Evolutionary conservation across 2,329 filamentous ascomycete species (phyloP).

Genomic region (Alternaria hordeiaustralica): DNA sequence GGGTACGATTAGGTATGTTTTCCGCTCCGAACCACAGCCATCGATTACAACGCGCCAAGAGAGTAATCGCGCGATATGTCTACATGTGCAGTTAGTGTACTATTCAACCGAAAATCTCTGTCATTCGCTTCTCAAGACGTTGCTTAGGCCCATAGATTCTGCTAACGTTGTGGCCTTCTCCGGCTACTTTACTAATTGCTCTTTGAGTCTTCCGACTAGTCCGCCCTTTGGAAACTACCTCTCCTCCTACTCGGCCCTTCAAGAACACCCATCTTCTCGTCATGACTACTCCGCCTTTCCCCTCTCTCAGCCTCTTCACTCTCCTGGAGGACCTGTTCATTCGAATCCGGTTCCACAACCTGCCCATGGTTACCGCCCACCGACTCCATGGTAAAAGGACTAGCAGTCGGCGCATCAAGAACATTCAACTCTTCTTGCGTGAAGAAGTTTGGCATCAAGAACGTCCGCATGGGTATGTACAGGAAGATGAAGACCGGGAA

Average conservation of each 20-base stretch:
- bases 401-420: slow-evolving; percentile 62
- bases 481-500: slow-evolving; percentile 65
- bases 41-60: background rate
- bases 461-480: slow-evolving; percentile 62
- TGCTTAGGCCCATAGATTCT: background rate
- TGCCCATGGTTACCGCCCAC: slow-evolving; percentile 57
- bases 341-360: slow-evolving; percentile 5
- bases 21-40: background rate
- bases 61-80: background rate
- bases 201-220: background rate
- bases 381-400: slow-evolving; percentile 60
- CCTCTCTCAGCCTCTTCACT: slow-evolving; percentile 36
- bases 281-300: background rate
- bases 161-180: background rate
- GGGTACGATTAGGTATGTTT: background rate
- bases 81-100: background rate
- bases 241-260: background rate
- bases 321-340: slow-evolving; percentile 20
- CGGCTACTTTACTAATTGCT: background rate
- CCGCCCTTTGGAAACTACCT: background rate
- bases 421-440: slow-evolving; percentile 55
- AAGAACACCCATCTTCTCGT: slow-evolving; percentile 10
- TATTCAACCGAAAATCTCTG: background rate
- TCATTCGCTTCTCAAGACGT: background rate
- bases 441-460: slow-evolving; percentile 60